These are phyloP conservation scores for Aspergillus affinis DNA, from an alignment of 495 filamentous ascomycete genomes.

Conservation along the genomic window DNA sequence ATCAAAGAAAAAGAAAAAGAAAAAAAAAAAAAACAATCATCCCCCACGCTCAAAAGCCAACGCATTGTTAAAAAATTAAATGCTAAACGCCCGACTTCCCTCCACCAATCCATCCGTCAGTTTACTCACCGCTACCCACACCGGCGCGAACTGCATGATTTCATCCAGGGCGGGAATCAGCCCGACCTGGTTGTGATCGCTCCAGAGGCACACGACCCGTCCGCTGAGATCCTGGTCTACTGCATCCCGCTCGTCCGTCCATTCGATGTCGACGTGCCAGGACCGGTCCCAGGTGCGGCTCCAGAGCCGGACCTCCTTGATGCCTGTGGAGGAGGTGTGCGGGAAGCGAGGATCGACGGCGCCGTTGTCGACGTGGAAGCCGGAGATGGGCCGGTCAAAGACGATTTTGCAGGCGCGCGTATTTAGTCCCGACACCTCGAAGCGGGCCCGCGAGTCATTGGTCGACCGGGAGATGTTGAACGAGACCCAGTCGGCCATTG, in stretches of 20 bases:
- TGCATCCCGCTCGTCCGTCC: constrained; percentile 43
- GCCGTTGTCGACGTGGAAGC: constrained; percentile 59
- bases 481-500: constrained; percentile 53
- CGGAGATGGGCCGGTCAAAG: constrained; percentile 61
- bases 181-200: constrained; percentile 70
- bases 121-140: constrained; percentile 78
- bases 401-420: constrained; percentile 69
- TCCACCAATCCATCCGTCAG: constrained; percentile 78
- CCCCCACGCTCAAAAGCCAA: not conserved
- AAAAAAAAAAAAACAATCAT: constrained; percentile 1
- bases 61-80: constrained; percentile 26
- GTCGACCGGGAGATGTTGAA: constrained; percentile 54
- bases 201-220: constrained; percentile 80
- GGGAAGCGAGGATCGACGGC: constrained; percentile 58
- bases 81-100: constrained; percentile 59
- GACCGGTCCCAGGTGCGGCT: constrained; percentile 69
- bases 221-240: constrained; percentile 56
- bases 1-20: not conserved
- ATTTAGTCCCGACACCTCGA: constrained; percentile 62
- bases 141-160: constrained; percentile 67
- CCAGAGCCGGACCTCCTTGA: constrained; percentile 64
- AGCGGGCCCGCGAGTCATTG: constrained; percentile 41
- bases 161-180: constrained; percentile 87
- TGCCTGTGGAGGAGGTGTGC: constrained; percentile 50
- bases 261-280: constrained; percentile 77